Conservation (phyloP, 1,284 basidiomycete species). For the Cutaneotrichosporon mucoides region DNA sequence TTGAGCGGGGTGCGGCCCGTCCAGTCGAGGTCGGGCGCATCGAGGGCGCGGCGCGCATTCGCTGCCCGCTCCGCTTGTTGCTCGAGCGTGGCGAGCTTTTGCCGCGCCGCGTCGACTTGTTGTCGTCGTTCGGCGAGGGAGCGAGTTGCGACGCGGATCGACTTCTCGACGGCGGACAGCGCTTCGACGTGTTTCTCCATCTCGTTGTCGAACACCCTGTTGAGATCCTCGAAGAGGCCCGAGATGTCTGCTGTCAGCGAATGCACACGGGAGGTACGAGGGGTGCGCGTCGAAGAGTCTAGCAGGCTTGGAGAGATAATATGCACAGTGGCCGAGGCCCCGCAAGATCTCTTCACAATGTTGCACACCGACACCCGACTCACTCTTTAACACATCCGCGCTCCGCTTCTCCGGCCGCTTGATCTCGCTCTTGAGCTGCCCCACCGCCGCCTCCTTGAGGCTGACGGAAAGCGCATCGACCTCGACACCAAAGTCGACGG, state of each 20-base stretch:
- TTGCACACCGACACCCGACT: slow-evolving; percentile 17
- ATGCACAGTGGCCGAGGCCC: no score
- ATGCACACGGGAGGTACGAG: neutral
- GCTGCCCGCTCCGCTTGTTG: slow-evolving; percentile 69
- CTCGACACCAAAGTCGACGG: slow-evolving; percentile 90
- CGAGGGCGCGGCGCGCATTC: slow-evolving; percentile 73
- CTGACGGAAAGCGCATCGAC: slow-evolving; percentile 60
- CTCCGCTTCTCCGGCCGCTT: slow-evolving; percentile 76
- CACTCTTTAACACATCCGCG: slow-evolving; percentile 81
- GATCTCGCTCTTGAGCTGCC: slow-evolving; percentile 64
- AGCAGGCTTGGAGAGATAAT: neutral
- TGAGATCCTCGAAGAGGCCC: slow-evolving; percentile 70
- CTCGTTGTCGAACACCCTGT: slow-evolving; percentile 74
- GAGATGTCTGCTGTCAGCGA: slow-evolving; percentile 64
- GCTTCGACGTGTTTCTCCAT: slow-evolving; percentile 80
- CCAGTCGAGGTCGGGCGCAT: slow-evolving; percentile 59
- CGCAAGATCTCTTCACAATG: no score
- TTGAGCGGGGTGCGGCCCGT: slow-evolving; percentile 64
- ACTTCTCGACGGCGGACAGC: slow-evolving; percentile 76
- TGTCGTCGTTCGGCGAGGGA: slow-evolving; percentile 84
- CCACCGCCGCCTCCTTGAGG: slow-evolving; percentile 68
- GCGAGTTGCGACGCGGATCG: slow-evolving; percentile 82
- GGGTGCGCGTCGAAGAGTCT: slow-evolving; percentile 1
- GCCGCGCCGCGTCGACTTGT: slow-evolving; percentile 70
- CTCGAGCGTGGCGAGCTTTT: slow-evolving; percentile 68